Evolutionary conservation across 2,329 filamentous ascomycete species (phyloP), one percentile per base, ranked within the genome.

Genomic region (Calonectria hongkongensis): DNA sequence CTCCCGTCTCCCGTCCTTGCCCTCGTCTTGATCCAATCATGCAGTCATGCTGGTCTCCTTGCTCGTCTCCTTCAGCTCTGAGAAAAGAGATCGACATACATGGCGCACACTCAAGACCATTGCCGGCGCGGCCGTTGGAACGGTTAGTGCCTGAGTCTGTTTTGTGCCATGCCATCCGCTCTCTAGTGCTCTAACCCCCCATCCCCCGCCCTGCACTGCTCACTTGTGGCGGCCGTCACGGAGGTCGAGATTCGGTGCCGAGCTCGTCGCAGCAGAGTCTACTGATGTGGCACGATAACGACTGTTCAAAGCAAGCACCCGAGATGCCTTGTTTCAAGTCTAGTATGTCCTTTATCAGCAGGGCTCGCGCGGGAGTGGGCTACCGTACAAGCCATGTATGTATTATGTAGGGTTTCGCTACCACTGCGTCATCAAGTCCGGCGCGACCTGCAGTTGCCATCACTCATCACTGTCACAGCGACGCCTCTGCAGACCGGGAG

Each of bases 61-160:
- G 54, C 21, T 27, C 16, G 54, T 41, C 6, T n/a, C 33, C 54
- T 36, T 60, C 33, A 39, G 21, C 13, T 60, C 54, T 41, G 54
- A 41, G 54, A 60, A 41, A 39, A 54, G 51, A 50, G 68, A 71
- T 62, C 43, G 51, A 28, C 63, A 47, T 10, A 58, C 25, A 64
- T 64, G 43, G 66, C 21, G 47, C 66, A 39, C 68, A 62, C 68
- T 74, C 73, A 51, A 65, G 72, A 75, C 70, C 43, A 45, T 68
- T 39, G 36, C 28, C 39, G 68, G 47, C 33, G 68, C 71, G 70
- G 50, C 69, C 75, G 73, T 74, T 79, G 75, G 41, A 77, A 67
- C 71, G 62, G 73, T 68, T 78, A 74, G 71, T 79, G 75, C 72
- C 75, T 77, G 75, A 76, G 74, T 70, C 72, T 65, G 73, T 73